Base-by-base conservation (phyloP, 208 protist genomes). In the Herpetomonas tarakana region DNA sequence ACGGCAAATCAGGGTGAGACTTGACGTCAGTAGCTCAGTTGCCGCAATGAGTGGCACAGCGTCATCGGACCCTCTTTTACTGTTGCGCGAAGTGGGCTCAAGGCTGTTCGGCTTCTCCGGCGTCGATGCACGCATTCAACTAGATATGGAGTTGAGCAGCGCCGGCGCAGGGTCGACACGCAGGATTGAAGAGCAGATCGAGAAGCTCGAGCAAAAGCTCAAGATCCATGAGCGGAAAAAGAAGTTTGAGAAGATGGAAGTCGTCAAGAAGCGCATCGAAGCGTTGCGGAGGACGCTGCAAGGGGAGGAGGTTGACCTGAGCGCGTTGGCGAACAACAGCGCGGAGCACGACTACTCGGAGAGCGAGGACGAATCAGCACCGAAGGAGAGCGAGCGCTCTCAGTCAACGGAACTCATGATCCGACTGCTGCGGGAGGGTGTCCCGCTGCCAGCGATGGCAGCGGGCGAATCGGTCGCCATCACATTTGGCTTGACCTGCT, bases 121-220 rank as follows among this genome's bases (percentile, higher is more conserved):
- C 25, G 78, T 92, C 11, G 83, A 86, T 30, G 78, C 91, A 18
- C 68, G 75, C 9, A 56, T 91, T 52, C 76, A 92, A 39, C 61
- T 94, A 12, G 83, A 92, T 26, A 85, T 91, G 65, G 74, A 86
- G 52, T 65, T 84, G 52, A 74, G 73, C 50, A 78, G 78, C 2
- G 59, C 80, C 0, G 78, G 65, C 50, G 82, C 85, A 2, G 76
- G 74, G 26, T 89, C 80, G 9, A 80, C 78, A 29, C 65, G 85
- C 2, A 92, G 91, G 60, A 64, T 94, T 52, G 88, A 92, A 53
- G 85, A 94, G 64, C 74, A 92, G 63, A 91, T 94, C 54, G 88
- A 94, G 56, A 91, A 92, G 58, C 74, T 94, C 21, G 83, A 94
- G 63, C 88, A 94, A 52, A 94, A 94, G 59, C 46, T 94, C 21